A percentile compares a stretch with the other conserved stretches of the same genome.
Evolutionary conservation across 2,329 filamentous ascomycete species (phyloP).

Genomic region (Ophiostoma himal-ulmi): DNA sequence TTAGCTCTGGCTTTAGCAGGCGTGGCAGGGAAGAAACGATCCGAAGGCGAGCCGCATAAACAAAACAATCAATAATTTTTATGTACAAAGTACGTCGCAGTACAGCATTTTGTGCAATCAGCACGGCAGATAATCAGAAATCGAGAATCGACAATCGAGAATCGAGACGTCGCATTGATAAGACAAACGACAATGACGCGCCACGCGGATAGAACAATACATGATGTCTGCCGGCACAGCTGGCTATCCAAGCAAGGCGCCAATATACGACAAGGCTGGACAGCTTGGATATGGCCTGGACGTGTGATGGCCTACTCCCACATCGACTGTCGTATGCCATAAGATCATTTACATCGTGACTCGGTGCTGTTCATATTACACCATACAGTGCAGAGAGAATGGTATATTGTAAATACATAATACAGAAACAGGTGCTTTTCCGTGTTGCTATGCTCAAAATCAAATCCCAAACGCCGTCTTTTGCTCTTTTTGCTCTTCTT

Average conservation of each 20-base stretch:
- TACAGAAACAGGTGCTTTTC: conserved; percentile 1
- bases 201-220: background rate
- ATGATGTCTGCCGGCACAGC: background rate
- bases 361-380: background rate
- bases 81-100: background rate
- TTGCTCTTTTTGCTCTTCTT: background rate
- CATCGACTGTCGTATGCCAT: too few species aligned
- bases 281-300: too few species aligned
- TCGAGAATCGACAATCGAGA: background rate
- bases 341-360: background rate
- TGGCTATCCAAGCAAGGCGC: background rate
- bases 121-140: background rate
- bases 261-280: too few species aligned
- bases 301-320: too few species aligned
- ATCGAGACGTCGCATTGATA: too few species aligned
- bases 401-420: background rate
- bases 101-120: background rate
- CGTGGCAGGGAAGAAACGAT: background rate
- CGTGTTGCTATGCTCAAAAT: background rate
- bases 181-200: background rate
- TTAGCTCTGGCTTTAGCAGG: background rate
- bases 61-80: background rate
- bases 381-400: background rate
- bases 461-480: conserved; percentile 4
- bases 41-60: background rate